Evolutionary conservation across 345 rosid genomes (phyloP).

Genomic region (Lagerstroemia speciosa): DNA sequence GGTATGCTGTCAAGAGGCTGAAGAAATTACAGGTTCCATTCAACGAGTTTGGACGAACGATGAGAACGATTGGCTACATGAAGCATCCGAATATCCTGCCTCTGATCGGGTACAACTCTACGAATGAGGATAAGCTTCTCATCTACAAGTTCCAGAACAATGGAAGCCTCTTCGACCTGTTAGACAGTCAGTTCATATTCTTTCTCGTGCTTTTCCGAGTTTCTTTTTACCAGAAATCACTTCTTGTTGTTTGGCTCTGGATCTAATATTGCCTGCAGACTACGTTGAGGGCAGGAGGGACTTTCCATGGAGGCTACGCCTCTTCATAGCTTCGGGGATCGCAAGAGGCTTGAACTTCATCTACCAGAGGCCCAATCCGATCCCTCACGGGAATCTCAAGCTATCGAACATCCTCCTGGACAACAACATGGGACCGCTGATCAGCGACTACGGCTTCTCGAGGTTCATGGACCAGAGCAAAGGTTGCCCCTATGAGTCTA

Average conservation of each 20-base stretch:
- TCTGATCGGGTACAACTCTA: conserved; percentile 37
- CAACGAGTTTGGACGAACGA: conserved; percentile 29
- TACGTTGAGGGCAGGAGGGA: conserved; percentile 37
- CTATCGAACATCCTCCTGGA: conserved; percentile 46
- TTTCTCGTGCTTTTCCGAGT: not conserved
- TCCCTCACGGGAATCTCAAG: conserved; percentile 55
- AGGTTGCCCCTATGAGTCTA: conserved; percentile 11
- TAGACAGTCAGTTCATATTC: conserved; percentile 27
- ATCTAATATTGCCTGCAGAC: conserved; percentile 20
- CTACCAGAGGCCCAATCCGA: conserved; percentile 24
- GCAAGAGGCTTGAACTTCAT: conserved; percentile 45
- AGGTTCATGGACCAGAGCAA: conserved; percentile 24
- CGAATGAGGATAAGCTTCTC: conserved; percentile 40
- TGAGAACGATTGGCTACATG: conserved; percentile 40
- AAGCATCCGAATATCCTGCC: conserved; percentile 53
- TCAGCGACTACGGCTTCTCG: conserved; percentile 40
- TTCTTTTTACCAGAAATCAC: too few relatives aligned
- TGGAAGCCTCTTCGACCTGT: conserved; percentile 41
- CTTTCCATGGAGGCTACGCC: conserved; percentile 46
- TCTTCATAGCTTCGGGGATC: conserved; percentile 38
- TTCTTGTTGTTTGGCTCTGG: too few relatives aligned
- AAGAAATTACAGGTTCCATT: conserved; percentile 37
- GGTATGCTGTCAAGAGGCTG: conserved; percentile 48
- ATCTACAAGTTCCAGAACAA: conserved; percentile 48
- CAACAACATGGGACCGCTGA: conserved; percentile 31